Conservation (phyloP, 1,284 basidiomycete genomes). For the Takashimella tepidaria region DNA sequence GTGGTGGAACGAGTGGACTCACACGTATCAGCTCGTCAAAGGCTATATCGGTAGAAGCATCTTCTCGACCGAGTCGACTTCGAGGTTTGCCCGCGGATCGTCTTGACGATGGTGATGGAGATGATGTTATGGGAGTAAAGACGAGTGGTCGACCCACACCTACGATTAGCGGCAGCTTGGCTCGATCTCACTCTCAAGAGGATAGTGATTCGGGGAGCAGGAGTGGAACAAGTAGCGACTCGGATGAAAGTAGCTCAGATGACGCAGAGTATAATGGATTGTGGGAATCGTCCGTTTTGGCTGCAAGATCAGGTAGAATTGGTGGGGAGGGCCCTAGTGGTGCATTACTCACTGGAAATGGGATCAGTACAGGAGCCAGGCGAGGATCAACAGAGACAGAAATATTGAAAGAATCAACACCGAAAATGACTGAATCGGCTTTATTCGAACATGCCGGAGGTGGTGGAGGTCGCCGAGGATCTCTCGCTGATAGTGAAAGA, state of each 20-base stretch:
- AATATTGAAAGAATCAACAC: background rate
- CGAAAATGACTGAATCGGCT: background rate
- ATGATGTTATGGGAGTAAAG: background rate
- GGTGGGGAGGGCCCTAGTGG: background rate
- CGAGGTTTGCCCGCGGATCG: background rate
- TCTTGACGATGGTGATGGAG: background rate
- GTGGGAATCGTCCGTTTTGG: conserved; percentile 2
- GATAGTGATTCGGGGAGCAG: background rate
- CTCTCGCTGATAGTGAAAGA: background rate
- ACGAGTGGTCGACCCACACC: background rate
- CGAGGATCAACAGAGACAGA: background rate
- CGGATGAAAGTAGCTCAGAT: conserved; percentile 7
- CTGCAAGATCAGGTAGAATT: background rate
- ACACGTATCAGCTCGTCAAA: background rate
- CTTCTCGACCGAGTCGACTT: background rate
- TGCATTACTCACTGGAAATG: too few relatives aligned
- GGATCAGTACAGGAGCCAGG: too few relatives aligned
- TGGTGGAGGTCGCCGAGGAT: background rate
- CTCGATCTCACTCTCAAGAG: background rate
- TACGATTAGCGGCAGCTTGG: background rate
- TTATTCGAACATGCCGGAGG: background rate
- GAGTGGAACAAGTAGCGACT: background rate
- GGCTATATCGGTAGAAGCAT: background rate
- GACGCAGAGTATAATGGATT: conserved; percentile 23
- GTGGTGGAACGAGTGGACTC: background rate